These are phyloP conservation scores for Cenchrus americanus DNA, from an alignment of 176 grass and related monocot species.

Conservation along the genomic window DNA sequence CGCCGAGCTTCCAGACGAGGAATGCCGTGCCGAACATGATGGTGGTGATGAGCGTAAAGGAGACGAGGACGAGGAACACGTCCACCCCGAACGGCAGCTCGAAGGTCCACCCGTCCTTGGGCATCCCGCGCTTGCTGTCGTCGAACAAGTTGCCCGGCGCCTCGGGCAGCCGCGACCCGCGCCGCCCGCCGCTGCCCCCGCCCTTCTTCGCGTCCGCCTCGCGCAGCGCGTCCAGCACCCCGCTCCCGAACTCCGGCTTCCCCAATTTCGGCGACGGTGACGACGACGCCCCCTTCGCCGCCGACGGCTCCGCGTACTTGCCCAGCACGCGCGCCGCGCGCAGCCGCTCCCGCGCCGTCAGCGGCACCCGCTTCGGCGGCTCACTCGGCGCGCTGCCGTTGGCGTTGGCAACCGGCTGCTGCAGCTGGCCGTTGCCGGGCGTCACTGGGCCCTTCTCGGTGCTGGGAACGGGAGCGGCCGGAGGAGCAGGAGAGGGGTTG, in stretches of 20 bases:
- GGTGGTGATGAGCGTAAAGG: constrained; percentile 76
- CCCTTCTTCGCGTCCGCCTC: constrained; percentile 63
- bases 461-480: background rate
- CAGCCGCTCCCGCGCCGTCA: constrained; percentile 83
- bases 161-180: constrained; percentile 67
- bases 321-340: constrained; percentile 81
- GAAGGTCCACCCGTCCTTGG: constrained; percentile 77
- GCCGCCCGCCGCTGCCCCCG: constrained; percentile 41
- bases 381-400: constrained; percentile 37
- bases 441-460: background rate
- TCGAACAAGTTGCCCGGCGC: constrained; percentile 85
- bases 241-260: constrained; percentile 74
- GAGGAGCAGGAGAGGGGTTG: background rate
- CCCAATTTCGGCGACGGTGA: background rate
- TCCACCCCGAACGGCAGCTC: constrained; percentile 75
- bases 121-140: constrained; percentile 83
- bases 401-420: background rate
- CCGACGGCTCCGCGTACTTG: constrained; percentile 68
- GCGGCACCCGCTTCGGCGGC: constrained; percentile 51
- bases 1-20: constrained; percentile 89
- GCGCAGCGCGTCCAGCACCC: constrained; percentile 74
- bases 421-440: constrained; percentile 33
- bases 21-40: constrained; percentile 90
- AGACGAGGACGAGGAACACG: constrained; percentile 66
- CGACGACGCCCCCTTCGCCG: constrained; percentile 29